Evolutionary conservation across 768 basidiomycete genomes (phyloP).

Genomic region (Zangia roseola): DNA sequence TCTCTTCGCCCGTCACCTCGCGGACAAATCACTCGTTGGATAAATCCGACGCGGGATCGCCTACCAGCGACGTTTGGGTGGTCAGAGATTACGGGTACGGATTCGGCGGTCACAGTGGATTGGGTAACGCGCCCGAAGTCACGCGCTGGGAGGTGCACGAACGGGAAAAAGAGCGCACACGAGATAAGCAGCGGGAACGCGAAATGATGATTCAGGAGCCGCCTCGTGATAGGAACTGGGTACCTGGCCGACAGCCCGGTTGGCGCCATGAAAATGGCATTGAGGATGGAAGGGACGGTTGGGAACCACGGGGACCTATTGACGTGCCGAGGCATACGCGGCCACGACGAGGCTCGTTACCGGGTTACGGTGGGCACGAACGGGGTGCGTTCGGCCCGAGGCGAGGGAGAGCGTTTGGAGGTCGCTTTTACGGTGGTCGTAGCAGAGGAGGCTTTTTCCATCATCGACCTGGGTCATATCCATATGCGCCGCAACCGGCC

Average conservation of each 20-base stretch:
- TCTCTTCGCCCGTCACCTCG: not conserved
- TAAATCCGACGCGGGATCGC: constrained; percentile 15
- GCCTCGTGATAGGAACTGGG: constrained; percentile 19
- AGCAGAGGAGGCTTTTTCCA: constrained; percentile 33
- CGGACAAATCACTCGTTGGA: constrained; percentile 4
- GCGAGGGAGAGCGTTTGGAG: constrained; percentile 38
- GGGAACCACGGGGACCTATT: constrained; percentile 21
- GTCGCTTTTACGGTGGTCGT: constrained; percentile 39
- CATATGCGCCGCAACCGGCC: constrained; percentile 26
- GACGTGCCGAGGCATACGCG: constrained; percentile 22
- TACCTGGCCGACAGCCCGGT: constrained; percentile 13
- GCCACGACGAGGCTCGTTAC: constrained; percentile 34
- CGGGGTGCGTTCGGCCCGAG: constrained; percentile 32
- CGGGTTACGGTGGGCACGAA: constrained; percentile 31
- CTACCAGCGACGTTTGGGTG: constrained; percentile 42
- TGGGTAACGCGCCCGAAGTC: constrained; percentile 32
- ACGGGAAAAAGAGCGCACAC: constrained; percentile 20
- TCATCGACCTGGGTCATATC: constrained; percentile 33
- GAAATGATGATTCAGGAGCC: constrained; percentile 12
- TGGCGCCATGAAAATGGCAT: constrained; percentile 27
- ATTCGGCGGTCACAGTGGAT: constrained; percentile 49
- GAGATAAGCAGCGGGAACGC: constrained; percentile 14
- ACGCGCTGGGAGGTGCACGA: constrained; percentile 31
- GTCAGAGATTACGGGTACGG: constrained; percentile 66
- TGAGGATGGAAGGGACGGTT: constrained; percentile 22